These are phyloP conservation scores for Penicillium capsulatum DNA, from an alignment of 2,329 filamentous ascomycete species.

Conservation along the genomic window DNA sequence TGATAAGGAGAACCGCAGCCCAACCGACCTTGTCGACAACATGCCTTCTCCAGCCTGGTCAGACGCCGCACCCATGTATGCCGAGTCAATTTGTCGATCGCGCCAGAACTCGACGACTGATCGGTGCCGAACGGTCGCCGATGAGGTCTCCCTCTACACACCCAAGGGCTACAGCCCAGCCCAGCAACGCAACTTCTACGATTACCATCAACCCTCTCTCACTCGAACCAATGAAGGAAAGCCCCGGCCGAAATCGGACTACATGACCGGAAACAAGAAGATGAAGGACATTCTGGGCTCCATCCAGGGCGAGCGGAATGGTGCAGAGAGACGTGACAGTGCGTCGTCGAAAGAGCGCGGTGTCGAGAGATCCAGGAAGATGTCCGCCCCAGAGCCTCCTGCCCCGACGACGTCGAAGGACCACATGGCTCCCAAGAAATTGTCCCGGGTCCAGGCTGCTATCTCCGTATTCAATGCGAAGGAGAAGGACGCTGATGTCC, in stretches of 20 bases:
- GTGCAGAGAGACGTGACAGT: constrained; percentile 12
- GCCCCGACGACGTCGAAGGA: constrained; percentile 24
- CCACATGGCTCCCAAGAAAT: constrained; percentile 43
- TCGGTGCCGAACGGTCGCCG: constrained; percentile 45
- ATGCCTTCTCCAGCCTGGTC: constrained; percentile 71
- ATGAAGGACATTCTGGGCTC: constrained; percentile 34
- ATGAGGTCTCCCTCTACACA: constrained; percentile 57
- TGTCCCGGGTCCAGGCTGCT: constrained; percentile 58
- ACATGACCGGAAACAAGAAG: constrained; percentile 41
- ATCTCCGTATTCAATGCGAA: constrained; percentile 61
- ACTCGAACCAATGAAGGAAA: constrained; percentile 39
- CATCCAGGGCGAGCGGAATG: constrained; percentile 23
- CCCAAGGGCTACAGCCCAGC: constrained; percentile 57
- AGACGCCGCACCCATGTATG: constrained; percentile 52
- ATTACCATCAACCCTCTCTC: constrained; percentile 47
- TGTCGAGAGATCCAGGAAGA: constrained; percentile 23
- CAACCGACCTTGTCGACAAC: constrained; percentile 47
- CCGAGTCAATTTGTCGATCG: constrained; percentile 29
- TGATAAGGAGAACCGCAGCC: constrained; percentile 80
- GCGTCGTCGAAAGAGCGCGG: constrained; percentile 17
- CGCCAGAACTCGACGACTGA: constrained; percentile 42
- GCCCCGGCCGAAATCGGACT: constrained; percentile 51
- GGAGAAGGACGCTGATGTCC: constrained; percentile 44
- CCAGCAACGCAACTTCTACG: constrained; percentile 60
- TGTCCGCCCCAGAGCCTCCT: constrained; percentile 35